Conservation (phyloP, 176 grass and related monocot species). For the Chrysopogon serrulatus region DNA sequence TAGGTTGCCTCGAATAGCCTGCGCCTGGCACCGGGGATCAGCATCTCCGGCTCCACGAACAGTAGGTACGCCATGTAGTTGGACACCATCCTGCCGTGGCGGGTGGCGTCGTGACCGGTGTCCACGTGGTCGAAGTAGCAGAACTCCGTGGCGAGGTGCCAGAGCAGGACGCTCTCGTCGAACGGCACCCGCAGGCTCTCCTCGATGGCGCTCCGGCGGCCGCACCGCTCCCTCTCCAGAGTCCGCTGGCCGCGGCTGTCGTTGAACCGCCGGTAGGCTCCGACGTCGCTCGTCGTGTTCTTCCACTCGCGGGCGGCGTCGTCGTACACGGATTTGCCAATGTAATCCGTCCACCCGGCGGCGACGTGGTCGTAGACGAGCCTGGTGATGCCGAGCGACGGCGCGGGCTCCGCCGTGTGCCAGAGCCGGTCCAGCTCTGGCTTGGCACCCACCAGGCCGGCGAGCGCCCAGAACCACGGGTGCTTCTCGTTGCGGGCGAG, state of each 20-base stretch:
- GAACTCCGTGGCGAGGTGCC: constrained; percentile 11
- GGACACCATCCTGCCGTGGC: background rate
- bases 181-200: background rate
- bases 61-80: constrained; percentile 28
- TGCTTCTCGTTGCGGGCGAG: background rate
- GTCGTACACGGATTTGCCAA: no score
- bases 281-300: no score
- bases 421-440: background rate
- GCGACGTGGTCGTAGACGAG: background rate
- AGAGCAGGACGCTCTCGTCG: background rate
- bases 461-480: background rate
- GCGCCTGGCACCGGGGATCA: background rate
- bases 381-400: background rate
- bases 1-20: background rate
- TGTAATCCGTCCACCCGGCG: background rate
- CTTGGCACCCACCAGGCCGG: background rate
- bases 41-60: background rate
- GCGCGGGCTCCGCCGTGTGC: background rate
- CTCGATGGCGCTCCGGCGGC: background rate
- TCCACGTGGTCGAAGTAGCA: background rate
- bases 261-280: background rate
- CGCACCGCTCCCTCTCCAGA: background rate
- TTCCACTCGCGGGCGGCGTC: no score
- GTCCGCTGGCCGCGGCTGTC: background rate
- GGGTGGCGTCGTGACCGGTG: background rate